Conservation (phyloP, 2,329 filamentous ascomycete genomes). For the Monosporascus sp. region DNA sequence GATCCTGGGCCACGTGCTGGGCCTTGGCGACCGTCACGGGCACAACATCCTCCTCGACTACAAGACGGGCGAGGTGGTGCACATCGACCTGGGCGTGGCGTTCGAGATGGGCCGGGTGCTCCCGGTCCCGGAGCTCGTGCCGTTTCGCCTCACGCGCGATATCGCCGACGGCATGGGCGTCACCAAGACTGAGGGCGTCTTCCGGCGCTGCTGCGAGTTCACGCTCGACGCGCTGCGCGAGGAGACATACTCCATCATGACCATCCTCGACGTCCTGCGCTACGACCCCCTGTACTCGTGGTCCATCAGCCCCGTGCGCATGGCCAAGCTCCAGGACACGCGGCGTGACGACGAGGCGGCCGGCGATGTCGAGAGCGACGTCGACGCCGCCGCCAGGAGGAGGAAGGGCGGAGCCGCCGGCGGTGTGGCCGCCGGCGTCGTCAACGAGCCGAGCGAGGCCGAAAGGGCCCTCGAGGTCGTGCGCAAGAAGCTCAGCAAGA, state of each 20-base stretch:
- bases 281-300: slow-evolving; percentile 97
- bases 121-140: slow-evolving; percentile 90
- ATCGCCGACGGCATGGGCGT: slow-evolving; percentile 97
- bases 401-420: slow-evolving; percentile 7
- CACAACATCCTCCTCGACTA: slow-evolving; percentile 95
- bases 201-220: slow-evolving; percentile 96
- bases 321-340: slow-evolving; percentile 60
- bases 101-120: slow-evolving; percentile 97
- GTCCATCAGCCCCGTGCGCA: slow-evolving; percentile 71
- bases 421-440: slow-evolving; percentile 25
- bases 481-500: slow-evolving; percentile 92
- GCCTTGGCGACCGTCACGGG: slow-evolving; percentile 88
- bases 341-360: slow-evolving; percentile 40
- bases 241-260: slow-evolving; percentile 97
- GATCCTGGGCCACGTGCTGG: slow-evolving; percentile 88
- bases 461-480: slow-evolving; percentile 89
- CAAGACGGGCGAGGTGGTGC: slow-evolving; percentile 85
- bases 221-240: slow-evolving; percentile 92
- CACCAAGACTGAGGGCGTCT: slow-evolving; percentile 91
- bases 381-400: slow-evolving; percentile 36
- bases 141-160: slow-evolving; percentile 89
- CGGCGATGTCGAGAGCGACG: slow-evolving; percentile 33
- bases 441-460: slow-evolving; percentile 67
- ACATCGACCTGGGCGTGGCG: slow-evolving; percentile 94
- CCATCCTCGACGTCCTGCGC: slow-evolving; percentile 92